Percentiles rank a stretch among this genome's conserved stretches.
phyloP scores from a whole-genome alignment of 2,329 filamentous ascomycete species.

The Colletotrichum lupini region DNA sequence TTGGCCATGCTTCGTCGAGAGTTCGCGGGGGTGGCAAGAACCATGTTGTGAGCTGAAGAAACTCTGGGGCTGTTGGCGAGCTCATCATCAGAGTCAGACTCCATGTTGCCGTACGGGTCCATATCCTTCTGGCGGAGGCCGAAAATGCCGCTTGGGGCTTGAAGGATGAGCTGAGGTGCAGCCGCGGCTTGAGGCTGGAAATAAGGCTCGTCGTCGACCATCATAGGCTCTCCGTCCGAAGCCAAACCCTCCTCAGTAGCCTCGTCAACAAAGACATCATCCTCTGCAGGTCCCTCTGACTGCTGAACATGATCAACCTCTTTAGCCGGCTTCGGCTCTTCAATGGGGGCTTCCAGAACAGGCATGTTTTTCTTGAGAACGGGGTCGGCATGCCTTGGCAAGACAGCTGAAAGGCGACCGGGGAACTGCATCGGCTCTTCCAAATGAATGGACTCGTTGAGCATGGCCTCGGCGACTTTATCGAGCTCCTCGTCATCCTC shows the following conservation, averaged over 20 bases:
- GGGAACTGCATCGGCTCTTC: slow-evolving; percentile 54
- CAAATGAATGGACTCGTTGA: slow-evolving; percentile 44
- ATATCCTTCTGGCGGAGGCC: slow-evolving; percentile 61
- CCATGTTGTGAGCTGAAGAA: slow-evolving; percentile 34
- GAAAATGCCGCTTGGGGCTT: slow-evolving; percentile 47
- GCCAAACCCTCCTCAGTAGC: slow-evolving; percentile 8
- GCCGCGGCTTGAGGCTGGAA: slow-evolving; percentile 41
- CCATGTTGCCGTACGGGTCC: slow-evolving; percentile 52
- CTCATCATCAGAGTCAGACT: slow-evolving; percentile 69
- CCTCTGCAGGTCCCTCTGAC: slow-evolving; percentile 23
- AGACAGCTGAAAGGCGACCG: slow-evolving; percentile 56
- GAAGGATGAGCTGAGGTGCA: slow-evolving; percentile 43
- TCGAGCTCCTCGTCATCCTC: slow-evolving; percentile 38
- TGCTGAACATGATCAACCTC: slow-evolving; percentile 5
- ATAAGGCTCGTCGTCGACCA: slow-evolving; percentile 37
- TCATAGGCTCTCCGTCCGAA: slow-evolving; percentile 37
- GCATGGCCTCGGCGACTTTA: slow-evolving; percentile 37
- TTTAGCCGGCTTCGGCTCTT: not conserved
- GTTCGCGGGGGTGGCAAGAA: slow-evolving; percentile 51
- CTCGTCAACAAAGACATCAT: slow-evolving; percentile 14
- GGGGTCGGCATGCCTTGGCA: slow-evolving; percentile 56
- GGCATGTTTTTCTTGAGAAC: slow-evolving; percentile 46
- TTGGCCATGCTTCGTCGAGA: slow-evolving; percentile 43
- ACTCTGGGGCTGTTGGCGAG: slow-evolving; percentile 46
- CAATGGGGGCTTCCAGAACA: slow-evolving; percentile 37